Evolutionary conservation across 2,329 filamentous ascomycete genomes (phyloP).

Genomic region (Botrytis sinoallii): DNA sequence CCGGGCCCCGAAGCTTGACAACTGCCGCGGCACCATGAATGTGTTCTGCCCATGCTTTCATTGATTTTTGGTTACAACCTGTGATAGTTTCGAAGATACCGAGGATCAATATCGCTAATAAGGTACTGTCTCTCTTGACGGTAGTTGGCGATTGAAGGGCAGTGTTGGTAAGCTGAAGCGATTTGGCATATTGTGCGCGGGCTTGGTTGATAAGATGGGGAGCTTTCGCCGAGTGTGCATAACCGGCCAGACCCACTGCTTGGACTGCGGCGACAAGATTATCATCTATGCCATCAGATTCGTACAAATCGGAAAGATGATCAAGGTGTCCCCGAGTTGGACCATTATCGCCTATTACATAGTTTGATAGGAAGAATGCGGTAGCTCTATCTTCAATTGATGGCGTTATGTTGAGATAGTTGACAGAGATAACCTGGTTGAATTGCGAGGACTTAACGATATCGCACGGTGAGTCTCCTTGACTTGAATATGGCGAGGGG

Average conservation of each 20-base stretch:
- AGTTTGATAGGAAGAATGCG: conserved; percentile 32
- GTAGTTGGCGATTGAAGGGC: conserved; percentile 47
- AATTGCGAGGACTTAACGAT: neutral
- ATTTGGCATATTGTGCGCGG: conserved; percentile 50
- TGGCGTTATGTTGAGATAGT: conserved; percentile 34
- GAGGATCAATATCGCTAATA: conserved; percentile 53
- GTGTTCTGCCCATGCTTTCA: conserved; percentile 52
- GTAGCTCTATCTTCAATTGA: conserved; percentile 32
- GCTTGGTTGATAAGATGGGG: conserved; percentile 47
- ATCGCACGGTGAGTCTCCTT: neutral
- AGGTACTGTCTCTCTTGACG: conserved; percentile 52
- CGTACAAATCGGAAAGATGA: conserved; percentile 51
- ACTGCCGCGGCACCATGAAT: conserved; percentile 52
- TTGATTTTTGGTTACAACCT: conserved; percentile 45
- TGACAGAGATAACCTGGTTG: conserved; percentile 13
- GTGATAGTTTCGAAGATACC: conserved; percentile 54
- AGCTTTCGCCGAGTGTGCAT: conserved; percentile 42
- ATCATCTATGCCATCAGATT: conserved; percentile 41
- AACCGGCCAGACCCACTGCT: conserved; percentile 52
- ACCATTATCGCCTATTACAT: conserved; percentile 38
- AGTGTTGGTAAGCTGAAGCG: conserved; percentile 49
- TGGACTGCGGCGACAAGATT: conserved; percentile 50
- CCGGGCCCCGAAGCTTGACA: conserved; percentile 48
- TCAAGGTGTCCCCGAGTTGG: conserved; percentile 51
- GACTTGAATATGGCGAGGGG: neutral